phyloP scores from a whole-genome alignment of 2,329 filamentous ascomycete genomes.

The Alternaria sp. region DNA sequence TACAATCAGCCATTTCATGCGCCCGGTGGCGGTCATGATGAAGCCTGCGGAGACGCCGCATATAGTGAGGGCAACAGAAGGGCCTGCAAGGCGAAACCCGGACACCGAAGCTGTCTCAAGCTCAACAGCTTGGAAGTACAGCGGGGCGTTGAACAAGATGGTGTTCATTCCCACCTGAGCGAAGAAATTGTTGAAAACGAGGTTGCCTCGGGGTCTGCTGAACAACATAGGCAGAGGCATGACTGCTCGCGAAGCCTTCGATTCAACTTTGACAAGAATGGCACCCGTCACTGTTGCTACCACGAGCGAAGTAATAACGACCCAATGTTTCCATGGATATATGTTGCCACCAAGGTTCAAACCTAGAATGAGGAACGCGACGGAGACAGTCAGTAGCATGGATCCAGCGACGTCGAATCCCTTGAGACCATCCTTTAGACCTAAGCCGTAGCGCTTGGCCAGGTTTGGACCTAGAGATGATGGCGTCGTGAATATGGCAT shows the following conservation, averaged over 20 bases:
- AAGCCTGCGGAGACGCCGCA: conserved; percentile 54
- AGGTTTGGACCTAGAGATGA: conserved; percentile 56
- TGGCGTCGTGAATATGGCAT: conserved; percentile 56
- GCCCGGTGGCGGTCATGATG: conserved; percentile 55
- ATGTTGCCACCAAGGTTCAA: conserved; percentile 63
- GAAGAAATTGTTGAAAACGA: conserved; percentile 63
- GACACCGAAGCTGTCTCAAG: conserved; percentile 71
- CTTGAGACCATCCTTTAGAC: conserved; percentile 54
- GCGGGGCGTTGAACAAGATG: conserved; percentile 74
- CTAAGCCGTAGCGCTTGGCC: conserved; percentile 52
- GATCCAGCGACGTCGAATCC: conserved; percentile 62
- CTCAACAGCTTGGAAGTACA: conserved; percentile 67
- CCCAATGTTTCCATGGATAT: conserved; percentile 59
- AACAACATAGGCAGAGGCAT: conserved; percentile 60
- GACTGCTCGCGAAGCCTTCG: conserved; percentile 52
- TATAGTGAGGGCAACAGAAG: conserved; percentile 60
- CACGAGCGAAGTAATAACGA: conserved; percentile 59
- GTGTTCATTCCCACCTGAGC: conserved; percentile 59
- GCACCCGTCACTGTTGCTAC: conserved; percentile 51
- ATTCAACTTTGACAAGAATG: conserved; percentile 55
- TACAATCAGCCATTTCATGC: conserved; percentile 54
- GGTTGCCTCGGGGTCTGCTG: conserved; percentile 56
- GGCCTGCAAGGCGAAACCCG: conserved; percentile 74
- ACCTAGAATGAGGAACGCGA: conserved; percentile 60
- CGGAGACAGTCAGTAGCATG: conserved; percentile 55